Evolutionary conservation across 352 stramenopile species (phyloP), one percentile per base, ranked within the genome.

Genomic region (Blastocystis sp.): DNA sequence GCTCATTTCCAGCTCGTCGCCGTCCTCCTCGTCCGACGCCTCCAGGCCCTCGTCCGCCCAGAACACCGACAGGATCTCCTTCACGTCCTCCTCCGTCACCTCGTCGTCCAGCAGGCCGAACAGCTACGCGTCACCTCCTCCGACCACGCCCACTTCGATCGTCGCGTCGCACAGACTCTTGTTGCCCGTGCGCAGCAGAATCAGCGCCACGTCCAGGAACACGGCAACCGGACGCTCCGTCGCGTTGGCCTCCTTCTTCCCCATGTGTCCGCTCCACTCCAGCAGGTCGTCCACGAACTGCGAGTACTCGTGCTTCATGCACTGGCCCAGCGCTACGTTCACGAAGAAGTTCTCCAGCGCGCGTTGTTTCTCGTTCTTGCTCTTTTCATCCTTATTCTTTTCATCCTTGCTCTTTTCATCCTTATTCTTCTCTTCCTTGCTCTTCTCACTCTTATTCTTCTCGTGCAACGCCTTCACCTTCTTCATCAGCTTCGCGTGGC

Each of bases 51-150:
- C 69, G 55, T 80, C 45, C 24, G 29, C 62, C 69, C 69, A 80
- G 69, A 80, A 80, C 41, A 80, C 69, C 12, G 19, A 13, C 69
- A 80, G 13, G 9, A 80, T 62, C 1, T 80, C 69, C 21, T 33
- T 24, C 39, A 80, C 69, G 35, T 80, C 69, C n/a, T 80, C 69
- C 69, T 80, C 69, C 69, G 29, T 33, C 35, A 80, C 19, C n/a
- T 80, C 39, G n/a, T 33, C 69, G 50, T 45, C 55, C 69, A 80
- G 33, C 26, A 39, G 29, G 12, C 69, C 69, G 24, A 80, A 62
- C 35, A 80, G n/a, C n/a, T n/a, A n/a, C n/a, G n/a, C n/a, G n/a
- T n/a, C n/a, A n/a, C n/a, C n/a, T n/a, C n/a, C n/a, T n/a, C n/a
- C n/a, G n/a, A n/a, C n/a, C n/a, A n/a, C n/a, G n/a, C n/a, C n/a